Conservation (phyloP, 169 alveolate species). For the Plasmodium coatneyi region DNA sequence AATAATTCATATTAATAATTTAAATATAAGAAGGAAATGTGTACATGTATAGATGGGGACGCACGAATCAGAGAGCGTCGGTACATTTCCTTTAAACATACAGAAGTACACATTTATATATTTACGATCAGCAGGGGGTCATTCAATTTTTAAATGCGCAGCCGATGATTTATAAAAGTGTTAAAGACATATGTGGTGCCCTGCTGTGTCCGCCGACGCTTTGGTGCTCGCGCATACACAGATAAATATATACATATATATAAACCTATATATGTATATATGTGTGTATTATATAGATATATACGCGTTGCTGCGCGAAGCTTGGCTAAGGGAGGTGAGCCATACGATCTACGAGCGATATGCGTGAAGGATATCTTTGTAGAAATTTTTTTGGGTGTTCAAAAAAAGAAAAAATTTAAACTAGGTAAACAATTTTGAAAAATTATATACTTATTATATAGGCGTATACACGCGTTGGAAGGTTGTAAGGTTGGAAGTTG, state of each 20-base stretch:
- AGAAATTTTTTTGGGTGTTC: neutral
- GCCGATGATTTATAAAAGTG: constrained; percentile 15
- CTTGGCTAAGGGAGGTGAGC: neutral
- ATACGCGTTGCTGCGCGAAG: neutral
- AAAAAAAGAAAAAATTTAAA: constrained; percentile 5
- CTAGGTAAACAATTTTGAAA: constrained; percentile 34
- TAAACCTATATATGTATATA: neutral
- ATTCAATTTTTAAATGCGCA: constrained; percentile 37
- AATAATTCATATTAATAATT: constrained; percentile 62
- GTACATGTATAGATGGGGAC: neutral
- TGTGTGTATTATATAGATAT: neutral
- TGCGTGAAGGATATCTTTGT: neutral
- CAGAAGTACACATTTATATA: neutral
- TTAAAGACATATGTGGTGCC: neutral
- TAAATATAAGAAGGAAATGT: constrained; percentile 24
- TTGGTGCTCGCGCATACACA: neutral
- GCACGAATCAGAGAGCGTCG: neutral
- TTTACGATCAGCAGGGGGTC: neutral
- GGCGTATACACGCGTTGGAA: neutral
- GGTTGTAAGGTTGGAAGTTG: no score
- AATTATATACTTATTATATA: neutral
- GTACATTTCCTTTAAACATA: neutral
- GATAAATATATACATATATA: neutral
- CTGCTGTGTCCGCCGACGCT: neutral
- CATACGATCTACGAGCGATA: neutral